Evolutionary conservation across 805 yeast genomes (phyloP).

Genomic region (Priceomyces melissophilus): DNA sequence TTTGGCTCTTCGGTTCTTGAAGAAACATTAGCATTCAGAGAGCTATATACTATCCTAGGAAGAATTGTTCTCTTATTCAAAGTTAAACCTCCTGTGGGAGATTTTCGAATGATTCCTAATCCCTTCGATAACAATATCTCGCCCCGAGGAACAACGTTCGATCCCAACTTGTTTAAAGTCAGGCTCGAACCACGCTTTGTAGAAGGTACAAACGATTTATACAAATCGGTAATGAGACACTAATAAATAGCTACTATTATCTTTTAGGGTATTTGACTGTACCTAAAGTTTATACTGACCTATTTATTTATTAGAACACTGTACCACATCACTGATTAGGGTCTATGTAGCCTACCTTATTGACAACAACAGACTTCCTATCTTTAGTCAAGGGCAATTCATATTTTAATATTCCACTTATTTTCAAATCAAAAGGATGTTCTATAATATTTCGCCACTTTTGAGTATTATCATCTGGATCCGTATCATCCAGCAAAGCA

Average conservation of each 20-base stretch:
- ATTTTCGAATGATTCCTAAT: slow-evolving; percentile 40
- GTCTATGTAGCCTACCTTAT: slow-evolving; percentile 54
- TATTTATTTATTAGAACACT: not conserved
- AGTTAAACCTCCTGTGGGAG: slow-evolving; percentile 37
- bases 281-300: not conserved
- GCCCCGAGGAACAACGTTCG: slow-evolving; percentile 6
- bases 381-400: slow-evolving; percentile 58
- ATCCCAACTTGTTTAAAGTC: slow-evolving; percentile 8
- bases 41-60: slow-evolving; percentile 56
- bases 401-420: slow-evolving; percentile 80
- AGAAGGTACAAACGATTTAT: slow-evolving; percentile 18
- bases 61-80: slow-evolving; percentile 52
- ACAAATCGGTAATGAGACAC: slow-evolving; percentile 9
- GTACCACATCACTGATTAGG: slow-evolving; percentile 27
- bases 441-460: slow-evolving; percentile 74
- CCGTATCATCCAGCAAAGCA: not conserved
- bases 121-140: slow-evolving; percentile 36
- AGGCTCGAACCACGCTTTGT: slow-evolving; percentile 16
- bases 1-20: slow-evolving; percentile 77
- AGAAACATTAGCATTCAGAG: slow-evolving; percentile 57
- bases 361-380: slow-evolving; percentile 57
- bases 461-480: slow-evolving; percentile 36
- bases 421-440: slow-evolving; percentile 80
- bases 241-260: slow-evolving; percentile 2
- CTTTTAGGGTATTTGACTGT: too few relatives aligned